These are phyloP conservation scores for Rhodotorula sphaerocarpa DNA, from an alignment of 768 basidiomycete genomes.

Conservation along the genomic window DNA sequence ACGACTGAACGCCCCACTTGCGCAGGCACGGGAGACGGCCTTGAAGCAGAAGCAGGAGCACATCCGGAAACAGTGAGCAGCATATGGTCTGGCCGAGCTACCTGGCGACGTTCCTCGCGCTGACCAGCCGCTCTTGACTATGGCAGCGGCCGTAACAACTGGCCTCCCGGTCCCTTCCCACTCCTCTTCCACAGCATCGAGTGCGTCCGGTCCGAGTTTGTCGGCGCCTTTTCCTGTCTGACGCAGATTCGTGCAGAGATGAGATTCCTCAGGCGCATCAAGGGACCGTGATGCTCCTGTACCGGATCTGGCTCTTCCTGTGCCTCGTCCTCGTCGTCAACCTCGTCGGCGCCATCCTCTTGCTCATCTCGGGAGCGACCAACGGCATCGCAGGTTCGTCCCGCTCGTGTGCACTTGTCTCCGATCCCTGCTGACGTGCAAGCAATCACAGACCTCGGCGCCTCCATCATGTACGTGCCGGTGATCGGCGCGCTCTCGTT, in stretches of 20 bases:
- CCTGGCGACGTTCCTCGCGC: too few species aligned
- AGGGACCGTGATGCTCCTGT: slow-evolving; percentile 72
- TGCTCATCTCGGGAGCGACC: slow-evolving; percentile 66
- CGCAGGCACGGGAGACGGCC: slow-evolving; percentile 53
- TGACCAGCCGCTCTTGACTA: too few species aligned
- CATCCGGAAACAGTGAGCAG: slow-evolving; percentile 49
- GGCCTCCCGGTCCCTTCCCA: slow-evolving; percentile 81
- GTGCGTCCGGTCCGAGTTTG: background rate
- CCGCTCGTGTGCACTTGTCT: background rate
- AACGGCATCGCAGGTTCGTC: slow-evolving; percentile 46
- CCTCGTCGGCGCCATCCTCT: slow-evolving; percentile 77
- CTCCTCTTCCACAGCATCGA: slow-evolving; percentile 87
- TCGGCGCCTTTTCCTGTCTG: background rate
- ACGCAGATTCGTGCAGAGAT: background rate
- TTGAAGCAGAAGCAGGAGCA: slow-evolving; percentile 51
- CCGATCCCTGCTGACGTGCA: background rate
- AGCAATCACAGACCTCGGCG: slow-evolving; percentile 57
- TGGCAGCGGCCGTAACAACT: slow-evolving; percentile 73
- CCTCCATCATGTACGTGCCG: slow-evolving; percentile 69
- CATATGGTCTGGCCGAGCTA: too few species aligned
- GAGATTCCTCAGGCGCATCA: slow-evolving; percentile 79
- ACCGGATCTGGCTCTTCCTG: slow-evolving; percentile 89
- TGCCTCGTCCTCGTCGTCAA: slow-evolving; percentile 73
- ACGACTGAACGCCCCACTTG: background rate
- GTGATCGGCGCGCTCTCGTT: slow-evolving; percentile 73